Base-by-base conservation (phyloP, 345 rosid species). In the Euphorbia lathyris region DNA sequence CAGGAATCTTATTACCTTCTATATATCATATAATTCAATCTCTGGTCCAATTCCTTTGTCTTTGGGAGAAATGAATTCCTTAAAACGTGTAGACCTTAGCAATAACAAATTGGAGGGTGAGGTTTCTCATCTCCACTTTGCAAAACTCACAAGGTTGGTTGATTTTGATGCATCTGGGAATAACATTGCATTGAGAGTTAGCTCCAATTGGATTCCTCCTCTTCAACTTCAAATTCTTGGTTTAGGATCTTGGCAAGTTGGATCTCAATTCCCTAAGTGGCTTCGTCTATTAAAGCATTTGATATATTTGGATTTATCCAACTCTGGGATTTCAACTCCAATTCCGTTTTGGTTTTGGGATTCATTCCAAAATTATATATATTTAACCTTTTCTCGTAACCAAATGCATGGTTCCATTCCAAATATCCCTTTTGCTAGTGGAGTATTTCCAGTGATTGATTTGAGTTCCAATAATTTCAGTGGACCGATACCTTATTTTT, bases 21-120 rank as follows among this genome's bases (percentile, higher is more conserved):
- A 7, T 27, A 63, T 77, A 4, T 1, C 50, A 1, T 3, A 10
- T 1, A 74, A 74, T 47, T 77, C 64, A 0, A 71, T 80, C 25
- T 78, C 64, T 0, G 79, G 79, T 71, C 65, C 19, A 10, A 65
- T 77, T 16, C 73, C 84, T 16, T 57, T 22, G 20, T 16, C 19
- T 63, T 2, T 56, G 27, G 30, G 59, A 22, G 59, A 56, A 56
- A 56, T 56, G 59, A 23, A 27, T 22, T 56, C 59, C 59, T 23
- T 56, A 3, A 10, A 12, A 56, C 2, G 3, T 22, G 13, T 56
- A 19, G 4, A 1, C 12, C 59, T 56, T 23, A 9, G 5, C 4
- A 1, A 10, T 56, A 56, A 56, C 51, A 26, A 10, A 0, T 16
- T 76, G 10, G 6, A 75, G 16, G 82, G 82, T 63, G 57, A 63